Evolutionary conservation across 2,329 filamentous ascomycete genomes (phyloP).

Genomic region (Sporothrix mexicana): DNA sequence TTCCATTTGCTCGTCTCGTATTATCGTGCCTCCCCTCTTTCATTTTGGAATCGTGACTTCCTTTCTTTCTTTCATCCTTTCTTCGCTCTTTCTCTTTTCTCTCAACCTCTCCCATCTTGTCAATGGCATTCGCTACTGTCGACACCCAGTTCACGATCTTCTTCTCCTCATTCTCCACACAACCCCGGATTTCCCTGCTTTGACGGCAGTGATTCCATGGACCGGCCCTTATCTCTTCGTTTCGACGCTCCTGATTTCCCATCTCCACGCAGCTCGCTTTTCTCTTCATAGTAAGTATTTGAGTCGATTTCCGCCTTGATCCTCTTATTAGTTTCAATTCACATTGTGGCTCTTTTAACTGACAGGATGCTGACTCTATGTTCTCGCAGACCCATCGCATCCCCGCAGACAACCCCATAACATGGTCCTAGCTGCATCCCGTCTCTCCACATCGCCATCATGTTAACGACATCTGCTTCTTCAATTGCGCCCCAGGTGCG

Average conservation of each 20-base stretch:
- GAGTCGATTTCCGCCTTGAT: too few species aligned
- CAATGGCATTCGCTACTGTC: neutral
- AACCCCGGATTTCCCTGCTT: slow-evolving; percentile 18
- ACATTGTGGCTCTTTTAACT: neutral
- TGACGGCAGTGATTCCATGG: slow-evolving; percentile 31
- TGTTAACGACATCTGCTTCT: slow-evolving; percentile 36
- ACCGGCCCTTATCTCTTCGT: neutral
- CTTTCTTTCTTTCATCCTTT: neutral
- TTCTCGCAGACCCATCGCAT: neutral
- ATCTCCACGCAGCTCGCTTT: neutral
- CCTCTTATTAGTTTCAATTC: too few species aligned
- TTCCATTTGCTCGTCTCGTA: neutral
- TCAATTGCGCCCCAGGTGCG: slow-evolving; percentile 32
- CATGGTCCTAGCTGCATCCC: neutral
- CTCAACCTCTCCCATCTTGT: neutral
- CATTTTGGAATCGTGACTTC: neutral
- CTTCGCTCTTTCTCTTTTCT: neutral
- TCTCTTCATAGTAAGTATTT: slow-evolving; percentile 18
- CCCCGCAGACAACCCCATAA: slow-evolving; percentile 7
- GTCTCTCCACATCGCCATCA: slow-evolving; percentile 29
- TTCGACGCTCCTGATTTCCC: neutral
- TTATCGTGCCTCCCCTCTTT: neutral
- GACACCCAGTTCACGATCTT: neutral
- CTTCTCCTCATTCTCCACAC: neutral
- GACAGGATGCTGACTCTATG: neutral